These are phyloP conservation scores for Tilletia horrida DNA, from an alignment of 1,284 basidiomycete genomes.

Conservation along the genomic window DNA sequence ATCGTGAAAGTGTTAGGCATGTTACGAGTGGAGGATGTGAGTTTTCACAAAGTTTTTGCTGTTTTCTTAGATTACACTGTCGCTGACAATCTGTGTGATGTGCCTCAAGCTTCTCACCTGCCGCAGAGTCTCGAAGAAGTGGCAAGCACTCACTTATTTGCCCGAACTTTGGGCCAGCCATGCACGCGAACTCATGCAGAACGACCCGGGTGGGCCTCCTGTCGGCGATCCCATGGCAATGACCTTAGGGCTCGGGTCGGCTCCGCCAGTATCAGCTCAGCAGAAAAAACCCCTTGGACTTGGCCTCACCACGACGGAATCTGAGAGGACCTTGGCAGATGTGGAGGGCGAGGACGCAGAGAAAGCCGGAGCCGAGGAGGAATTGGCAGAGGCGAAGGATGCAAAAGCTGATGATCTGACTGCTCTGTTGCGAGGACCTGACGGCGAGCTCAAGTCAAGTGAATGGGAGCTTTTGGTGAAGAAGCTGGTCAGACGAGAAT, in stretches of 20 bases:
- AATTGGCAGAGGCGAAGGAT: neutral
- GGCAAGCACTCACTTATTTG: conserved; percentile 67
- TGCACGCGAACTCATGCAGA: conserved; percentile 69
- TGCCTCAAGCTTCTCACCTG: conserved; percentile 27
- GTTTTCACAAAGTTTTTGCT: conserved; percentile 30
- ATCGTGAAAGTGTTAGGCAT: conserved; percentile 67
- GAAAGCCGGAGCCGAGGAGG: neutral
- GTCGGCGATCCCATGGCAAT: conserved; percentile 16
- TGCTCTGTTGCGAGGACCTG: conserved; percentile 24
- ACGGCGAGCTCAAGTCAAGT: conserved; percentile 18
- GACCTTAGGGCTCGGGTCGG: conserved; percentile 2
- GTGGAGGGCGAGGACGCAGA: neutral
- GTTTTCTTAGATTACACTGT: conserved; percentile 57
- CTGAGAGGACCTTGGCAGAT: neutral
- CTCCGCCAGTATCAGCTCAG: neutral
- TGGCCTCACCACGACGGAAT: neutral
- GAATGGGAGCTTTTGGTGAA: conserved; percentile 68
- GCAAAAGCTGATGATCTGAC: conserved; percentile 18
- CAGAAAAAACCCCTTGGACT: neutral
- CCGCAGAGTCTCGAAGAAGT: conserved; percentile 69
- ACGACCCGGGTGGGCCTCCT: conserved; percentile 62
- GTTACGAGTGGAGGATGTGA: conserved; percentile 67
- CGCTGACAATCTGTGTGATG: neutral
- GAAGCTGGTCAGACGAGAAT: conserved; percentile 77
- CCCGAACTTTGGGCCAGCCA: conserved; percentile 75